These are phyloP conservation scores for Colletotrichum viniferum DNA, from an alignment of 2,329 filamentous ascomycete species.

Conservation along the genomic window DNA sequence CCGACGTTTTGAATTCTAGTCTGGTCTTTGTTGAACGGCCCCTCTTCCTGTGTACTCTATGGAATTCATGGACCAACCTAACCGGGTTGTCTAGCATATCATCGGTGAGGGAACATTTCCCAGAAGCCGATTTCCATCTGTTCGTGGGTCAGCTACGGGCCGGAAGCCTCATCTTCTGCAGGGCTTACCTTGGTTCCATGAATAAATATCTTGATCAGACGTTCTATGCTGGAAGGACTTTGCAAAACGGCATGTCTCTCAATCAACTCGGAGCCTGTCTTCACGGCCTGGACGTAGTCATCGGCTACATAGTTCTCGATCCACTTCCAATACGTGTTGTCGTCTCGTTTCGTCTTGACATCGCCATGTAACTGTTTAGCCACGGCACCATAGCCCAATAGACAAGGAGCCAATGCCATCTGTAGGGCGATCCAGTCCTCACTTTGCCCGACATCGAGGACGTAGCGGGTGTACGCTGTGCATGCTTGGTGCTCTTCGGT, in stretches of 20 bases:
- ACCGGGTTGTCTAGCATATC: background rate
- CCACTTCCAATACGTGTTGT: conserved; percentile 87
- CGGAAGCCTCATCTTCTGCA: background rate
- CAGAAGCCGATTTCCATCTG: conserved; percentile 61
- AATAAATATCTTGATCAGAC: conserved; percentile 83
- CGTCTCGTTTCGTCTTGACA: conserved; percentile 62
- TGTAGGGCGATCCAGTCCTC: conserved; percentile 90
- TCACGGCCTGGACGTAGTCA: conserved; percentile 77
- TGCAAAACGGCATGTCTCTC: conserved; percentile 77
- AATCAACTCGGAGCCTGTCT: conserved; percentile 71
- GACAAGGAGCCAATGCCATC: conserved; percentile 81
- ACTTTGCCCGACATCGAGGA: conserved; percentile 86
- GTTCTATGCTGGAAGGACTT: conserved; percentile 77
- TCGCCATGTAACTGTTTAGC: conserved; percentile 73
- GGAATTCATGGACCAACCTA: background rate
- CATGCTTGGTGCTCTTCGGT: conserved; percentile 81
- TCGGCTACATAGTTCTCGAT: conserved; percentile 86
- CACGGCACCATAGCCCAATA: conserved; percentile 87
- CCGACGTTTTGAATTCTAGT: background rate
- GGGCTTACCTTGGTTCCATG: conserved; percentile 78
- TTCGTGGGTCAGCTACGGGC: background rate
- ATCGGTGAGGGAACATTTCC: conserved; percentile 54
- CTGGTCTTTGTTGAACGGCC: background rate
- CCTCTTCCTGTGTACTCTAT: background rate
- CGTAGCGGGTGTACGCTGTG: conserved; percentile 82